Conservation (phyloP, 345 rosid species). For the Arabis hirsuta region DNA sequence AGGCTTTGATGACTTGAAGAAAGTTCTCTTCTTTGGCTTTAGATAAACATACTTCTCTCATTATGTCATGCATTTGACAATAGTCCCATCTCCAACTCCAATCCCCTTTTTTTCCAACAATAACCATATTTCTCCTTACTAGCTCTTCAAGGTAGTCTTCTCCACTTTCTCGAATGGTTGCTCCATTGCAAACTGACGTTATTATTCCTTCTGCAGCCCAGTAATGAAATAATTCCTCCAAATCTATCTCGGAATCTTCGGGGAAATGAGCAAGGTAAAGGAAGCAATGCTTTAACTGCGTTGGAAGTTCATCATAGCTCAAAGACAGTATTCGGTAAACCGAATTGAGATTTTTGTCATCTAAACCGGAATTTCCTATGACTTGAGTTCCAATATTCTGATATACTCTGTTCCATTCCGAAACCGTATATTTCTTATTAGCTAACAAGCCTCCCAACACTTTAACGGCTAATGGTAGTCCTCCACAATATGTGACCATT, state of each 20-base stretch:
- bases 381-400: background rate
- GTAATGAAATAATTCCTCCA: conserved; percentile 21
- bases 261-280: conserved; percentile 18
- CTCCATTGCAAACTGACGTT: conserved; percentile 6
- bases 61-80: too few species aligned
- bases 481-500: conserved; percentile 11
- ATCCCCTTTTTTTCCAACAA: background rate
- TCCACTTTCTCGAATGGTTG: conserved; percentile 34
- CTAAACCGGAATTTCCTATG: background rate
- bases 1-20: too few species aligned
- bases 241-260: conserved; percentile 31
- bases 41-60: too few species aligned
- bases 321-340: background rate
- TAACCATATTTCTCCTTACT: conserved; percentile 22
- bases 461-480: conserved; percentile 5
- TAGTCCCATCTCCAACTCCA: too few species aligned
- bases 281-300: conserved; percentile 12
- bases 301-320: conserved; percentile 18
- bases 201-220: conserved; percentile 52
- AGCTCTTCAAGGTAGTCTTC: conserved; percentile 27
- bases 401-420: background rate
- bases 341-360: conserved; percentile 1
- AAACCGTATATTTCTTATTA: background rate
- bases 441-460: conserved; percentile 15
- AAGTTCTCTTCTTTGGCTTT: too few species aligned